Conservation (phyloP, 208 protist species). For the Trypanosoma boissoni region DNA sequence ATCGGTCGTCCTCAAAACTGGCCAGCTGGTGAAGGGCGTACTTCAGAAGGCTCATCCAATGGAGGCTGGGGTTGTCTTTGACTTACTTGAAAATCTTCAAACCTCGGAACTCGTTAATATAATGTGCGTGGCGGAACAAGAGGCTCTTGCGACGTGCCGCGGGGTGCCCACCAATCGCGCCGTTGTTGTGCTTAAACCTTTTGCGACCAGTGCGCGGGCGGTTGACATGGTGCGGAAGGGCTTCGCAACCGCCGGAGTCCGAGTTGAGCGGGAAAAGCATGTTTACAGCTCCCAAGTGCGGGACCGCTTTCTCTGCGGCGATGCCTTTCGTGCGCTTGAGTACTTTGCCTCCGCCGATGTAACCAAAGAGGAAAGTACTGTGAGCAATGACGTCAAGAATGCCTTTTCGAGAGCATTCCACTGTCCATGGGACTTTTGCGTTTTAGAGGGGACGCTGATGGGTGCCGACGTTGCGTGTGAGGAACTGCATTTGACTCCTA, state of each 20-base stretch:
- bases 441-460: constrained; percentile 21
- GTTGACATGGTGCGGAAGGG: constrained; percentile 32
- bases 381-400: constrained; percentile 29
- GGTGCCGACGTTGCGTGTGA: constrained; percentile 41
- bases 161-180: constrained; percentile 34
- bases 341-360: too few relatives aligned
- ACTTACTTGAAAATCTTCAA: constrained; percentile 42
- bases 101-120: constrained; percentile 38
- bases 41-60: too few relatives aligned
- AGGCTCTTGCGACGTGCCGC: constrained; percentile 11
- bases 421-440: constrained; percentile 18
- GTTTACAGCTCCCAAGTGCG: constrained; percentile 32
- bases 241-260: constrained; percentile 27
- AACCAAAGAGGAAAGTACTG: too few relatives aligned
- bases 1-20: constrained; percentile 18
- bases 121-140: constrained; percentile 32
- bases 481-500: constrained; percentile 28
- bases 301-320: constrained; percentile 24
- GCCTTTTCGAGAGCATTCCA: constrained; percentile 32
- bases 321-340: constrained; percentile 17
- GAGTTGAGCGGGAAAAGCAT: constrained; percentile 27
- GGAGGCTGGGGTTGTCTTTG: constrained; percentile 24
- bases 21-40: too few relatives aligned
- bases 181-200: constrained; percentile 61
- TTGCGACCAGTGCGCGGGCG: constrained; percentile 25